phyloP scores from a whole-genome alignment of 208 protist species.

The Vickermania ingenoplastis region DNA sequence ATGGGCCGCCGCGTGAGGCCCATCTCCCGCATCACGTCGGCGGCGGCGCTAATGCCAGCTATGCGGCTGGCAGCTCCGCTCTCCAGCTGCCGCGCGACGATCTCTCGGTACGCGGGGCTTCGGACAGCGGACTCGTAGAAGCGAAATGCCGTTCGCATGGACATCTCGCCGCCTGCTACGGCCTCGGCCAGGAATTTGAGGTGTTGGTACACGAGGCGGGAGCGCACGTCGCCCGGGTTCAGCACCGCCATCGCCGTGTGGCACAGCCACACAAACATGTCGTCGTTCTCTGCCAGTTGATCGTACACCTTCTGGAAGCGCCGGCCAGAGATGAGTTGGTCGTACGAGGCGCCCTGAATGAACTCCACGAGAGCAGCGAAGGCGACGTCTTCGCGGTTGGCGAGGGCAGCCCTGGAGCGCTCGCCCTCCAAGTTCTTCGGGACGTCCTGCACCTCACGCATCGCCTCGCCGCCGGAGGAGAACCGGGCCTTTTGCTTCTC shows the following conservation, averaged over 20 bases:
- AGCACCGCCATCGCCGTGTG: conserved; percentile 88
- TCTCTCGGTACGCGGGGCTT: conserved; percentile 78
- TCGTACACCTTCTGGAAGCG: conserved; percentile 86
- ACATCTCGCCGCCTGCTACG: conserved; percentile 78
- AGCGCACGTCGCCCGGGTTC: conserved; percentile 85
- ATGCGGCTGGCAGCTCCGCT: conserved; percentile 72
- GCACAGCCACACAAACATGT: conserved; percentile 88
- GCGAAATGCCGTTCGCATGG: conserved; percentile 77
- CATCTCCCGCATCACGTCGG: conserved; percentile 83
- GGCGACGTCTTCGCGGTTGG: conserved; percentile 52
- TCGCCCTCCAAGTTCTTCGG: conserved; percentile 70
- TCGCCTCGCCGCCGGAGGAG: conserved; percentile 77
- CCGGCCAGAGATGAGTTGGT: conserved; percentile 81
- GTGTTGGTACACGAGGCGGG: conserved; percentile 78
- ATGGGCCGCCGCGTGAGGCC: conserved; percentile 80
- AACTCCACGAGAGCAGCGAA: conserved; percentile 85
- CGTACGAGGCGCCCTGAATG: conserved; percentile 81
- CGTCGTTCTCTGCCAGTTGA: conserved; percentile 78
- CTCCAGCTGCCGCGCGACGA: conserved; percentile 74
- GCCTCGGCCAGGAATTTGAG: conserved; percentile 80
- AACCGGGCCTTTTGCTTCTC: conserved; percentile 85
- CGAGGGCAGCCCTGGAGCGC: conserved; percentile 54
- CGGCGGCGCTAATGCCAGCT: conserved; percentile 73
- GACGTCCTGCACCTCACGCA: conserved; percentile 82
- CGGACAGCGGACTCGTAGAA: conserved; percentile 85